Percentiles rank a stretch among this genome's conserved stretches.
These are phyloP conservation scores for Theileria orientalis DNA, from an alignment of 169 alveolate genomes.

Conservation along the genomic window DNA sequence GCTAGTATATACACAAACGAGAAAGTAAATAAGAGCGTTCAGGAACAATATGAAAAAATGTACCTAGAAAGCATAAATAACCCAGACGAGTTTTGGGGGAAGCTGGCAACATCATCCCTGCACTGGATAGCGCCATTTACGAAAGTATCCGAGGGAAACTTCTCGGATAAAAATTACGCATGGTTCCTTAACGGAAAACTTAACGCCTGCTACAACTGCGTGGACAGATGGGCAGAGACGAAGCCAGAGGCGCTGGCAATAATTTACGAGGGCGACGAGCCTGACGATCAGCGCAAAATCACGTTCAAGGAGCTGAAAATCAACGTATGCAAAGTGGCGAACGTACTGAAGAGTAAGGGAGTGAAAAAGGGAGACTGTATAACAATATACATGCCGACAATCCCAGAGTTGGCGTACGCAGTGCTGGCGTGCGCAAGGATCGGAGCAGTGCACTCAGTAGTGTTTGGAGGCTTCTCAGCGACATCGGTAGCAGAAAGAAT, in stretches of 20 bases:
- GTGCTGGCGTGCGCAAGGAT: conserved; percentile 96
- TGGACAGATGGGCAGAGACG: conserved; percentile 90
- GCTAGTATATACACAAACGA: too few species aligned
- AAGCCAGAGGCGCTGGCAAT: conserved; percentile 83
- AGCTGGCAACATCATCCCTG: conserved; percentile 33
- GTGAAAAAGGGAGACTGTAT: conserved; percentile 93
- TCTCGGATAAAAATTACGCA: conserved; percentile 71
- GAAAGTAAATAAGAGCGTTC: not conserved
- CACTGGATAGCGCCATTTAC: conserved; percentile 52
- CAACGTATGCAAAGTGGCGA: conserved; percentile 85
- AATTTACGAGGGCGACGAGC: conserved; percentile 87
- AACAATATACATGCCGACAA: conserved; percentile 94
- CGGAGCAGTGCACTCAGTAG: conserved; percentile 96
- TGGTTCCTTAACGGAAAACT: conserved; percentile 89
- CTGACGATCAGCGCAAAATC: conserved; percentile 69
- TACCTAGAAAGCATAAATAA: conserved; percentile 65
- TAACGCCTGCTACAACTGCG: conserved; percentile 90
- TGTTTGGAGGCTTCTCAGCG: conserved; percentile 97
- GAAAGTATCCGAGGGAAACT: conserved; percentile 62
- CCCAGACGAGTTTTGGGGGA: conserved; percentile 76
- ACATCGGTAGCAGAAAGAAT: conserved; percentile 89
- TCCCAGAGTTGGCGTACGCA: conserved; percentile 88
- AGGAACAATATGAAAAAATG: conserved; percentile 68
- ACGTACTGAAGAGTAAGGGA: conserved; percentile 87
- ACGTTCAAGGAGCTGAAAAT: conserved; percentile 79